Evolutionary conservation across 2,329 filamentous ascomycete genomes (phyloP).

Genomic region (Ophiocordyceps sinensis): DNA sequence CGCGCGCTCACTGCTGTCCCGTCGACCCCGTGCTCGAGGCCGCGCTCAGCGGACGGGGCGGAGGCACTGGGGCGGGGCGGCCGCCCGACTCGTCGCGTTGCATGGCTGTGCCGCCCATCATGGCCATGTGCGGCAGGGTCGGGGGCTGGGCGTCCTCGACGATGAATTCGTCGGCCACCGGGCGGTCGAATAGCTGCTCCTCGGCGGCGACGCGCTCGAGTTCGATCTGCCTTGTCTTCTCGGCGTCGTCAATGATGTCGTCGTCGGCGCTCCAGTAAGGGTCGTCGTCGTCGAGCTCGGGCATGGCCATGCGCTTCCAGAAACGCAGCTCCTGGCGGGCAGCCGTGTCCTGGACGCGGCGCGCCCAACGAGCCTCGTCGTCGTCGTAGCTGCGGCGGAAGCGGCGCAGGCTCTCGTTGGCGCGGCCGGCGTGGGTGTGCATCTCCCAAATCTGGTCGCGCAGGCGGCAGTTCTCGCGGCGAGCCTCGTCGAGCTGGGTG

Average conservation of each 20-base stretch:
- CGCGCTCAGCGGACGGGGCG: slow-evolving; percentile 21
- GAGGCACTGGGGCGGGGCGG: slow-evolving; percentile 14
- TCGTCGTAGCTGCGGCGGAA: slow-evolving; percentile 44
- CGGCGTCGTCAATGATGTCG: slow-evolving; percentile 44
- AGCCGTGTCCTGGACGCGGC: slow-evolving; percentile 35
- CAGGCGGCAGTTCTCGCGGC: slow-evolving; percentile 46
- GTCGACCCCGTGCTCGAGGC: slow-evolving; percentile 29
- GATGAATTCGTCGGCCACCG: slow-evolving; percentile 19
- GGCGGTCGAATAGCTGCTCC: slow-evolving; percentile 19
- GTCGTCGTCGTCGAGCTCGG: slow-evolving; percentile 43
- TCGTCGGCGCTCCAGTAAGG: slow-evolving; percentile 51
- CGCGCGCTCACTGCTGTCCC: slow-evolving; percentile 14
- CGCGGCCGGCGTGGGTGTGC: slow-evolving; percentile 43
- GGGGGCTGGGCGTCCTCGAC: slow-evolving; percentile 9
- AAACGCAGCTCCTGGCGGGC: slow-evolving; percentile 45
- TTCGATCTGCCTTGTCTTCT: slow-evolving; percentile 41
- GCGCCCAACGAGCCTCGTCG: slow-evolving; percentile 37
- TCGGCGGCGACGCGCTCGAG: slow-evolving; percentile 30
- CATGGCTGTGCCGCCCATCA: slow-evolving; percentile 23
- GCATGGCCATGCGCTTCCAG: slow-evolving; percentile 54
- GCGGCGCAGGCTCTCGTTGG: slow-evolving; percentile 41
- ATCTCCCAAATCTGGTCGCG: slow-evolving; percentile 54
- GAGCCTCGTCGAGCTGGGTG: slow-evolving; percentile 48
- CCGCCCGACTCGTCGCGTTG: slow-evolving; percentile 19
- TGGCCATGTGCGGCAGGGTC: slow-evolving; percentile 7